Percentiles rank a stretch among this genome's conserved stretches.
phyloP scores from a whole-genome alignment of 2,329 filamentous ascomycete genomes.

The Tolypocladium endophyticum region DNA sequence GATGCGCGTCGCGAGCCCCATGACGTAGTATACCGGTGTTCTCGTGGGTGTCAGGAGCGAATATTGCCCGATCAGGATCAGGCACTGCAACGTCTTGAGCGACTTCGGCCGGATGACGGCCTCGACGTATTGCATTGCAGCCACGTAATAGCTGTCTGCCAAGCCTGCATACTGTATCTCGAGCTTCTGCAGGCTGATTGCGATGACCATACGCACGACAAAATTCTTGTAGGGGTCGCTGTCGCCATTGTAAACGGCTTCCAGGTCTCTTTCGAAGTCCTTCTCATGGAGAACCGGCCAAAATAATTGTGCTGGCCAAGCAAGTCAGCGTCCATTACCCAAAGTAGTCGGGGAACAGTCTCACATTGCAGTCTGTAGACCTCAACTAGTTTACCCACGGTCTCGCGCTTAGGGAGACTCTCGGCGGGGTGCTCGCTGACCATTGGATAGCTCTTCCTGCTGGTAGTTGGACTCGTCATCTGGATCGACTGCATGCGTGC shows the following conservation, averaged over 20 bases:
- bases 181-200: constrained; percentile 88
- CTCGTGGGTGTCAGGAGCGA: constrained; percentile 85
- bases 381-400: constrained; percentile 71
- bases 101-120: constrained; percentile 80
- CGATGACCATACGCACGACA: constrained; percentile 80
- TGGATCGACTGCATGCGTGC: constrained; percentile 49
- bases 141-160: constrained; percentile 89
- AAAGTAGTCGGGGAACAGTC: constrained; percentile 7
- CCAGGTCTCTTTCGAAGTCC: constrained; percentile 62
- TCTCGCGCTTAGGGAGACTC: constrained; percentile 59
- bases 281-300: constrained; percentile 81
- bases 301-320: constrained; percentile 64
- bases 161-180: constrained; percentile 83
- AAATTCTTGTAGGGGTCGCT: constrained; percentile 79
- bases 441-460: constrained; percentile 76
- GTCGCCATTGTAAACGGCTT: constrained; percentile 70
- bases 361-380: constrained; percentile 77
- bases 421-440: constrained; percentile 76
- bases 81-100: constrained; percentile 79
- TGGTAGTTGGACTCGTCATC: constrained; percentile 37
- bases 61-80: constrained; percentile 80
- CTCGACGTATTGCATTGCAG: constrained; percentile 77
- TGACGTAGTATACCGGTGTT: constrained; percentile 86
- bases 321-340: constrained; percentile 5
- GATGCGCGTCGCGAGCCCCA: constrained; percentile 78